A percentile compares a stretch with the other conserved stretches of the same genome.
phyloP scores from a whole-genome alignment of 176 grass and related monocot genomes.

The Cymbopogon citratus region DNA sequence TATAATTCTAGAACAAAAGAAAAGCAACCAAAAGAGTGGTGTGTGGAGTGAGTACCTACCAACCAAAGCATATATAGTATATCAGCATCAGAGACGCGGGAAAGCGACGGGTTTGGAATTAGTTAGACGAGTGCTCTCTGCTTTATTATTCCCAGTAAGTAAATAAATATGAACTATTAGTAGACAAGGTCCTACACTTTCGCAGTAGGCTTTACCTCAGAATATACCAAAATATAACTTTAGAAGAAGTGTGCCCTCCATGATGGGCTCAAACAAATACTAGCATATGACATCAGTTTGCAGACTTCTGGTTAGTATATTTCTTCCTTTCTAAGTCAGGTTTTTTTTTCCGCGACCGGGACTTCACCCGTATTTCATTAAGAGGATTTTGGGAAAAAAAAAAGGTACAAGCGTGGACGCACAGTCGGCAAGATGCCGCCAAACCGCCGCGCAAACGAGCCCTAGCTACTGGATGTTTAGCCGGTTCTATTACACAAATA shows the following conservation, averaged over 20 bases:
- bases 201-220: not conserved
- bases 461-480: no score
- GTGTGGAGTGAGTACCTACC: not conserved
- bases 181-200: not conserved
- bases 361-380: no score
- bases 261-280: not conserved
- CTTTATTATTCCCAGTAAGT: not conserved
- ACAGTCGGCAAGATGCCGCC: no score
- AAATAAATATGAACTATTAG: not conserved
- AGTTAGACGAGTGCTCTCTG: not conserved
- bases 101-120: not conserved
- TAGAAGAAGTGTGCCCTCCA: not conserved
- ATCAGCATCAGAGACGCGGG: not conserved
- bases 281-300: not conserved
- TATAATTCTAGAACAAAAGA: not conserved
- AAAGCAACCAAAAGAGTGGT: not conserved
- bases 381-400: no score
- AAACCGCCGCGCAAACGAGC: no score
- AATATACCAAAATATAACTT: not conserved
- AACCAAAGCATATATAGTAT: not conserved
- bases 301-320: no score
- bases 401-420: no score
- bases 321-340: no score
- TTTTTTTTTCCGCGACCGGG: no score
- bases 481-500: no score